Conservation (phyloP, 1,284 basidiomycete species). For the Moesziomyces globuligerus region DNA sequence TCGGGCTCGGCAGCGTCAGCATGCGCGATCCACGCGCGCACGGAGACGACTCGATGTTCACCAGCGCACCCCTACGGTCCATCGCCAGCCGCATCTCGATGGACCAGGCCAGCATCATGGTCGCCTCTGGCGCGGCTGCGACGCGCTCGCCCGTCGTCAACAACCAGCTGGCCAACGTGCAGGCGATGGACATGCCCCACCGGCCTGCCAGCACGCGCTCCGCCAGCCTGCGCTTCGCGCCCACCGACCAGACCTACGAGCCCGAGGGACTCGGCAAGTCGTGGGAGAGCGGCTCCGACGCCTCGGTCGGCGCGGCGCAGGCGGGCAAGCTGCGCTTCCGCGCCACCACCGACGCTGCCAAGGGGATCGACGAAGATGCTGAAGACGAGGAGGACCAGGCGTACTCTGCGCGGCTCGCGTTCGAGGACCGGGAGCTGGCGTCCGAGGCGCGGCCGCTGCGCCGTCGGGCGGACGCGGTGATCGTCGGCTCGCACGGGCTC, state of each 20-base stretch:
- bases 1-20: conserved; percentile 54
- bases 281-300: conserved; percentile 26
- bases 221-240: conserved; percentile 52
- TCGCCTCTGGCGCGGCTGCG: conserved; percentile 8
- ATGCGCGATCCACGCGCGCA: conserved; percentile 41
- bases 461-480: conserved; percentile 75
- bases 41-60: conserved; percentile 29
- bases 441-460: conserved; percentile 79
- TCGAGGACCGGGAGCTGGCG: conserved; percentile 82
- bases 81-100: conserved; percentile 37
- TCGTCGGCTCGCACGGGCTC: conserved; percentile 82
- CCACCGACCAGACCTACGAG: conserved; percentile 32
- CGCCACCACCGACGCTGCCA: not conserved
- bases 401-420: conserved; percentile 66
- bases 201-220: conserved; percentile 42
- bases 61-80: conserved; percentile 27
- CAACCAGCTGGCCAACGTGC: conserved; percentile 26
- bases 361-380: conserved; percentile 8
- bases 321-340: conserved; percentile 22
- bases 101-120: conserved; percentile 43
- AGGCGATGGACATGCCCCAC: conserved; percentile 29
- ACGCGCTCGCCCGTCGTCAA: conserved; percentile 30
- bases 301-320: conserved; percentile 5
- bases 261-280: conserved; percentile 26
- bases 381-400: conserved; percentile 30